Evolutionary conservation across 345 rosid genomes (phyloP).

Genomic region (Eucalyptus leucophloia): DNA sequence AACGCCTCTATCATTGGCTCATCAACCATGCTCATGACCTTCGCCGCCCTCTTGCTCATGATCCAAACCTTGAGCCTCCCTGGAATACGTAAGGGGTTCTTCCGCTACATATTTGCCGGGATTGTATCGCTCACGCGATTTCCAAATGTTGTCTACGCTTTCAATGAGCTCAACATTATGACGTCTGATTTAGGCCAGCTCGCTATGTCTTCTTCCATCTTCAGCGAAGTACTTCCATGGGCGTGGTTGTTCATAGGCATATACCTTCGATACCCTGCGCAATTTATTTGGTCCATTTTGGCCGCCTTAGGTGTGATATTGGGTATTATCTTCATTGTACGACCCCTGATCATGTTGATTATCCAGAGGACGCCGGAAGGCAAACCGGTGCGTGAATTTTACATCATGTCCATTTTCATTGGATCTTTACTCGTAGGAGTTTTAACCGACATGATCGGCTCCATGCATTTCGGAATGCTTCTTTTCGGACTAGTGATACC

Average conservation of each 20-base stretch:
- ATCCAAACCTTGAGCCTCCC: not conserved
- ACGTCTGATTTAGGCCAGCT: constrained; percentile 1
- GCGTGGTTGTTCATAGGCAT: not conserved
- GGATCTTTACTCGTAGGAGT: not conserved
- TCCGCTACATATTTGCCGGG: not conserved
- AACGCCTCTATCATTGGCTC: not conserved
- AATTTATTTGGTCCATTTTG: not conserved
- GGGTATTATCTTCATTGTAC: not conserved
- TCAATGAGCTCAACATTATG: constrained; percentile 1
- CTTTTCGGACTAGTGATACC: constrained; percentile 9
- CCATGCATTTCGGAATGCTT: not conserved
- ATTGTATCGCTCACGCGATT: not conserved
- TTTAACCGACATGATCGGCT: not conserved
- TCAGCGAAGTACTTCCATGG: not conserved
- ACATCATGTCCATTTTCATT: not conserved
- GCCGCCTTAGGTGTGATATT: not conserved
- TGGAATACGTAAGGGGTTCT: not conserved
- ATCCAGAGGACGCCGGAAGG: not conserved
- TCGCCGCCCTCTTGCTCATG: not conserved
- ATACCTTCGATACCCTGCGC: not conserved
- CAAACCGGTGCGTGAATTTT: not conserved
- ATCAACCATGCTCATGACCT: not conserved
- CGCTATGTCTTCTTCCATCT: not conserved
- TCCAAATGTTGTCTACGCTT: not conserved
- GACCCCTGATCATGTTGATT: not conserved